Evolutionary conservation across 495 filamentous ascomycete species (phyloP).

Genomic region (Cudoniella acicularis): DNA sequence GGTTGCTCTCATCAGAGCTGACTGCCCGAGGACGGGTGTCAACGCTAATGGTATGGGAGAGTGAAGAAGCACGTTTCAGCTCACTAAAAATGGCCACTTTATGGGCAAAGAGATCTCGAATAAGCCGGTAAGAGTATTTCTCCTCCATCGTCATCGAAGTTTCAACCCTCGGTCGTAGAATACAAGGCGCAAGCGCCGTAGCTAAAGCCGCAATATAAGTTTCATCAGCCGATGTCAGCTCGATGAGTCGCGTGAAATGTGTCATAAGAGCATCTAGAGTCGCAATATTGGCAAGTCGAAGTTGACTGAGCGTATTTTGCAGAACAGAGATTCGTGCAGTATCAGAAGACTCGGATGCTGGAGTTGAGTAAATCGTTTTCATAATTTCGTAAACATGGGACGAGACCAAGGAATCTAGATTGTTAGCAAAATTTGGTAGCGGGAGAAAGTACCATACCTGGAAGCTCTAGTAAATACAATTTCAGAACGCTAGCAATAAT

Average conservation of each 20-base stretch:
- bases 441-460: slow-evolving; percentile 54
- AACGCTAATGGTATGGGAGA: slow-evolving; percentile 45
- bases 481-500: slow-evolving; percentile 92
- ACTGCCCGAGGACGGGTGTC: slow-evolving; percentile 66
- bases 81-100: slow-evolving; percentile 95
- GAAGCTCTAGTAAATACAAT: slow-evolving; percentile 92
- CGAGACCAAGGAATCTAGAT: slow-evolving; percentile 87
- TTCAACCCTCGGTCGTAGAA: slow-evolving; percentile 81
- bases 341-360: slow-evolving; percentile 65
- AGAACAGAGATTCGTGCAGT: slow-evolving; percentile 80
- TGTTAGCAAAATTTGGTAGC: slow-evolving; percentile 19
- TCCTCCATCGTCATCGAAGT: slow-evolving; percentile 93
- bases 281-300: slow-evolving; percentile 95
- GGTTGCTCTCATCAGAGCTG: slow-evolving; percentile 94
- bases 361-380: slow-evolving; percentile 89
- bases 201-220: slow-evolving; percentile 75
- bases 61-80: slow-evolving; percentile 83
- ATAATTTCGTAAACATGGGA: slow-evolving; percentile 99
- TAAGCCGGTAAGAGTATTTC: slow-evolving; percentile 84
- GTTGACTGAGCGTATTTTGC: slow-evolving; percentile 90
- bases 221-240: slow-evolving; percentile 94
- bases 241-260: slow-evolving; percentile 94
- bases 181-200: slow-evolving; percentile 74
- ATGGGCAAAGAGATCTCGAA: slow-evolving; percentile 89
- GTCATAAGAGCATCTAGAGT: slow-evolving; percentile 97